phyloP scores from a whole-genome alignment of 805 yeast genomes.

The Candida patagonica region DNA sequence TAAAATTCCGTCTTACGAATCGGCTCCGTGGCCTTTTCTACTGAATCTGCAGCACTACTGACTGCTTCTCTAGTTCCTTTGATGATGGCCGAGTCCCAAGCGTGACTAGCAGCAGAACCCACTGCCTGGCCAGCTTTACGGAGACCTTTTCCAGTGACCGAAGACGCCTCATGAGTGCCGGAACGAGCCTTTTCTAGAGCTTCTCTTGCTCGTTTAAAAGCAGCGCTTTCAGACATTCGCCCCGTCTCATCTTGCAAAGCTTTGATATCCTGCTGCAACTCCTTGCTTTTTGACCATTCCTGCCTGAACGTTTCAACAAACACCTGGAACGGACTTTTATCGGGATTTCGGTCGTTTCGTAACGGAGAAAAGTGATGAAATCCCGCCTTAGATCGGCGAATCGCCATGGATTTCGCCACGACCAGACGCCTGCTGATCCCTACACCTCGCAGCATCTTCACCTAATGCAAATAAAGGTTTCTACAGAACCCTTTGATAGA shows the following conservation, averaged over 20 bases:
- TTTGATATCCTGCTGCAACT: constrained; percentile 85
- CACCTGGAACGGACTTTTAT: constrained; percentile 65
- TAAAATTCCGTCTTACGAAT: constrained; percentile 84
- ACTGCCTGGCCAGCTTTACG: constrained; percentile 89
- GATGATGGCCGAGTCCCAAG: constrained; percentile 95
- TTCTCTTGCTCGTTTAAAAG: constrained; percentile 85
- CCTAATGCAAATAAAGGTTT: no score
- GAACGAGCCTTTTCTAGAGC: constrained; percentile 83
- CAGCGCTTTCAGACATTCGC: constrained; percentile 84
- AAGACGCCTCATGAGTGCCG: constrained; percentile 35
- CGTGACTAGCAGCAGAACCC: constrained; percentile 79
- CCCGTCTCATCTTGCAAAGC: constrained; percentile 95
- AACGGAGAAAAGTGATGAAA: background rate
- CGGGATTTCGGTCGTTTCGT: constrained; percentile 6
- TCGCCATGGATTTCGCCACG: no score
- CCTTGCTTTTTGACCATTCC: constrained; percentile 87
- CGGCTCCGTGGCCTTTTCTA: constrained; percentile 84
- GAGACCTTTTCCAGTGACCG: constrained; percentile 65
- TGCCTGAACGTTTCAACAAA: constrained; percentile 84
- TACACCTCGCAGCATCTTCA: no score
- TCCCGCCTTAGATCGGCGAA: no score
- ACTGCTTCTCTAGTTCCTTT: constrained; percentile 81
- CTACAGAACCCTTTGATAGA: no score
- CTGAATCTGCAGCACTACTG: constrained; percentile 68
- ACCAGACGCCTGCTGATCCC: no score